Percentiles rank a stretch among this genome's conserved stretches.
These are phyloP conservation scores for Psilocybe sp. DNA, from an alignment of 768 basidiomycete species.

Conservation along the genomic window DNA sequence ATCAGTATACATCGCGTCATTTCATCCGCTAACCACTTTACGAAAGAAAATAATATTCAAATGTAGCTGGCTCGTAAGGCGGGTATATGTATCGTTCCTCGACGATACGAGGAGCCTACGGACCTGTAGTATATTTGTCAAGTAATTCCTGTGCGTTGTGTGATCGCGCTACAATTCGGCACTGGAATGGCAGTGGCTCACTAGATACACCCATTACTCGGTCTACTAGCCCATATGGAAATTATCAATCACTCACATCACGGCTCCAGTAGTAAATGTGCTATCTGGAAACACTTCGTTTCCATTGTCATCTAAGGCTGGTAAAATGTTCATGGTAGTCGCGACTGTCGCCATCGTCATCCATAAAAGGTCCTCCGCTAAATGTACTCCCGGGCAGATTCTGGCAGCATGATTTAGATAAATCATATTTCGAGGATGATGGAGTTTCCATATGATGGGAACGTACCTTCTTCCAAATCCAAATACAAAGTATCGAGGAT, in stretches of 20 bases:
- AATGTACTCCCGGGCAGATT: not conserved
- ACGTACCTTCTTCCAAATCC: slow-evolving; percentile 4
- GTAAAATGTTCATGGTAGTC: not conserved
- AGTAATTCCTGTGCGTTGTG: too few relatives aligned
- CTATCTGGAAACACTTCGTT: not conserved
- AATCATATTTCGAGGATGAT: not conserved
- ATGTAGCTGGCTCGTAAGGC: too few relatives aligned
- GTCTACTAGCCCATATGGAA: not conserved
- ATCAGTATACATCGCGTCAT: too few relatives aligned
- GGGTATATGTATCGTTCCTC: too few relatives aligned
- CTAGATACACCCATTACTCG: not conserved
- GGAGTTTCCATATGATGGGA: not conserved
- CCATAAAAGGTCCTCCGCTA: not conserved
- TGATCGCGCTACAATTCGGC: not conserved
- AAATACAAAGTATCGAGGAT: not conserved
- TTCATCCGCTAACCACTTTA: too few relatives aligned
- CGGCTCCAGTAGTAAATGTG: not conserved
- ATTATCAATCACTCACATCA: not conserved
- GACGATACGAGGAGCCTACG: too few relatives aligned
- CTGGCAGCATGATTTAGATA: not conserved
- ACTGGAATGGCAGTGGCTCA: slow-evolving; percentile 1
- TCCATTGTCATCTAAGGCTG: not conserved
- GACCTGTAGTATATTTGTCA: too few relatives aligned
- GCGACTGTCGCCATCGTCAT: not conserved
- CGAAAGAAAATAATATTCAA: too few relatives aligned